Evolutionary conservation across 2,329 filamentous ascomycete species (phyloP), one percentile per base, ranked within the genome.

Genomic region (Chaetomiaceae sp.): DNA sequence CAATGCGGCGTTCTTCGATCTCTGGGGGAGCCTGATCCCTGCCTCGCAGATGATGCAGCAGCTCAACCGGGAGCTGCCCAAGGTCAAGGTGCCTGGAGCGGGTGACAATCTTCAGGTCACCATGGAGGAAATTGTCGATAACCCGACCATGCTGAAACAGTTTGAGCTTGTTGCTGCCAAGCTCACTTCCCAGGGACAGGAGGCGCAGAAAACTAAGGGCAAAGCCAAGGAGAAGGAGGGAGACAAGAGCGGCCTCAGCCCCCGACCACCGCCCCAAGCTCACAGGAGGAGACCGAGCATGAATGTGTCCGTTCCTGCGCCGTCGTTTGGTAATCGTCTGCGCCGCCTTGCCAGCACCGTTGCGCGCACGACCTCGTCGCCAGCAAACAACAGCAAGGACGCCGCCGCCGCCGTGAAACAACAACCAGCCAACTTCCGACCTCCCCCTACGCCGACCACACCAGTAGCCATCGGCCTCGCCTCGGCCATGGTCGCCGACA

Each of bases 131-230:
- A 69, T 81, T 20, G 64, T 80, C n/a, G 67, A 74, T 12, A 65
- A 78, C 56, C 75, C 78, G 6, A 79, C 75, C 20, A 76, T 79
- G 72, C 65, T 70, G 36, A 66, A 69, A 15, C 78, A 81, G 52
- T 73, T 77, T 55, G 75, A 77, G 54, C 66, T 76, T 11, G 59
- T 76, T 7, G 66, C 64, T 7, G 54, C 55, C 33, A 65, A 63
- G 51, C 48, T 65, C 39, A 63, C 55, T 6, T 47, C 44, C 15
- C 52, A 56, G 19, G 45, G 19, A 15, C 59, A 55, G 25, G 57
- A 59, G 3, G 29, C 52, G 19, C 53, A 57, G 45, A 64, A 63
- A 44, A 39, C 37, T 34, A 59, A 51, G 23, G 61, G 58, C 8
- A 57, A 54, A n/a, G 49, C 49, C 1, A 60, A 59, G 12, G 53